These are phyloP conservation scores for Thelonectria blattea DNA, from an alignment of 2,329 filamentous ascomycete species.

Conservation along the genomic window DNA sequence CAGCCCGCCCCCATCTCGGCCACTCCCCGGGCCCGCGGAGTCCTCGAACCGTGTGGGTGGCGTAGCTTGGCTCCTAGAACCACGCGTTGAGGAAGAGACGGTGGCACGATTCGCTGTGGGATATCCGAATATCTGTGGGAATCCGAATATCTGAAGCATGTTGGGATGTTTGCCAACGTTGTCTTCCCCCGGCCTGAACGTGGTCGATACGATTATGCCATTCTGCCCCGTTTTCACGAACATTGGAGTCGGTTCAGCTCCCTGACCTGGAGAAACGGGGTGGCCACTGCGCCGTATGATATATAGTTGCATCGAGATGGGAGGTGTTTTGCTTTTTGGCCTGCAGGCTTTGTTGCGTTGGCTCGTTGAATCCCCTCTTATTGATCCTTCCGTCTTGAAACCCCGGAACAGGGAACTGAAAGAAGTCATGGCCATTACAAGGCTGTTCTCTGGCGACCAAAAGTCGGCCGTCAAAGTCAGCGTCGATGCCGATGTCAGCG, in stretches of 20 bases:
- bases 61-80: background rate
- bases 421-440: background rate
- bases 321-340: background rate
- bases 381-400: background rate
- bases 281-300: background rate
- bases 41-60: background rate
- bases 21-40: background rate
- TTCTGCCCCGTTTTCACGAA: slow-evolving; percentile 5
- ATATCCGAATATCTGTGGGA: slow-evolving; percentile 3
- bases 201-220: slow-evolving; percentile 8
- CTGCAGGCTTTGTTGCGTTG: background rate
- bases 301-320: slow-evolving; percentile 1
- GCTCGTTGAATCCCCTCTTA: background rate
- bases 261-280: background rate
- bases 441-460: background rate
- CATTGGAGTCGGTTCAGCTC: background rate
- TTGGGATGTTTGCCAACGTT: background rate
- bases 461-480: background rate
- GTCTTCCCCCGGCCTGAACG: background rate
- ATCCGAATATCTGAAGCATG: background rate
- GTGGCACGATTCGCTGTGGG: slow-evolving; percentile 4
- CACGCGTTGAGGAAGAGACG: background rate
- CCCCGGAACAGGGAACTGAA: background rate
- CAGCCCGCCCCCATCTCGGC: background rate
- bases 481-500: slow-evolving; percentile 6